Conservation (phyloP, 148 eudicot species). For the Chenopodium album region DNA sequence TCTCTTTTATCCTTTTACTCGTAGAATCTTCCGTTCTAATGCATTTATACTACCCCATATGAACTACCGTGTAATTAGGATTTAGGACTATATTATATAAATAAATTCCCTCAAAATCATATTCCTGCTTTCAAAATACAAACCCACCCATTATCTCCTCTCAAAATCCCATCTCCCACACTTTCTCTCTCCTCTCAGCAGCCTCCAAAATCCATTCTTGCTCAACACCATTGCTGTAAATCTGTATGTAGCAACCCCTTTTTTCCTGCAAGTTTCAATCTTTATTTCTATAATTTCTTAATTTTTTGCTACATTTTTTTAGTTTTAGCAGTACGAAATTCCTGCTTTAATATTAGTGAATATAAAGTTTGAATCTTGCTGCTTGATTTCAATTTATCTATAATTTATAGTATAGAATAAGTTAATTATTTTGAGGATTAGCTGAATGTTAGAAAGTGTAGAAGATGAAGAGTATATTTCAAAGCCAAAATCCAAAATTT, state of each 20-base stretch:
- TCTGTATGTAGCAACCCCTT: constrained; percentile 20
- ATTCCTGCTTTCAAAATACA: background rate
- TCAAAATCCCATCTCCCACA: background rate
- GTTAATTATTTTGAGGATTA: background rate
- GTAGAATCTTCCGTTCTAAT: background rate
- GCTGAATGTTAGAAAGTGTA: constrained; percentile 28
- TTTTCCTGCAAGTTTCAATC: background rate
- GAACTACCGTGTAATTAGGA: background rate
- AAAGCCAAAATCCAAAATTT: constrained; percentile 6
- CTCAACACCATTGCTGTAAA: constrained; percentile 14
- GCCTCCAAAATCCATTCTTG: background rate
- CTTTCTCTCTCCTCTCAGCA: constrained; percentile 10
- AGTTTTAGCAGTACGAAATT: background rate
- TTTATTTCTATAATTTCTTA: background rate
- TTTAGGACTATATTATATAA: background rate
- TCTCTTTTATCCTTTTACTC: background rate
- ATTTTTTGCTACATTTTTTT: background rate
- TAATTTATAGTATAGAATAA: background rate
- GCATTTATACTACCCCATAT: background rate
- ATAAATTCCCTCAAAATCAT: background rate
- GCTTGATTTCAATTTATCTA: background rate
- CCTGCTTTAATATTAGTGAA: background rate
- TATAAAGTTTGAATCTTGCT: constrained; percentile 8
- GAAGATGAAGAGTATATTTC: constrained; percentile 27
- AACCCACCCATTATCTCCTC: background rate